phyloP scores from a whole-genome alignment of 176 grass and related monocot species.

The Rhynchospora breviuscula region DNA sequence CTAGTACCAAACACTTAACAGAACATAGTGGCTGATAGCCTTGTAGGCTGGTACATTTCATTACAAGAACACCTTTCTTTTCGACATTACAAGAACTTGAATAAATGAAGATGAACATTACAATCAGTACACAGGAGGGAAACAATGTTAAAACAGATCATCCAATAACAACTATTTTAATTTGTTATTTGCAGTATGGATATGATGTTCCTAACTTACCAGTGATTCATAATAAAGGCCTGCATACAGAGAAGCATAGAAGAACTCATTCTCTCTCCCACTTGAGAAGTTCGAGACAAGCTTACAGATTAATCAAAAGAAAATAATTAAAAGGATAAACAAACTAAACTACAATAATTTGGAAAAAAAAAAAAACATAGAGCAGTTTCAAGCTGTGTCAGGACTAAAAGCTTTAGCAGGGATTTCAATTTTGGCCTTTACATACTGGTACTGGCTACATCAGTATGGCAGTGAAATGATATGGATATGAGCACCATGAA shows the following conservation, averaged over 20 bases:
- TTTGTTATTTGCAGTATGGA: background rate
- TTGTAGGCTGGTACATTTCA: background rate
- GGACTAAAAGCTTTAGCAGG: background rate
- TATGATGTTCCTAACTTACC: slow-evolving; percentile 31
- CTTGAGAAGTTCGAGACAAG: slow-evolving; percentile 47
- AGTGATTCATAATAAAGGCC: slow-evolving; percentile 83
- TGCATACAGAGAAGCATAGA: slow-evolving; percentile 78
- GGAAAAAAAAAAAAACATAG: background rate
- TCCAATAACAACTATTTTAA: background rate
- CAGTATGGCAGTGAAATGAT: background rate
- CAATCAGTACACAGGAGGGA: background rate
- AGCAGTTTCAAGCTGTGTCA: background rate
- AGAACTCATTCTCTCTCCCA: slow-evolving; percentile 43
- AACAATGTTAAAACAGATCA: background rate
- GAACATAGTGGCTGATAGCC: background rate
- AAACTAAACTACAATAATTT: background rate
- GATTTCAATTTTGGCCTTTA: background rate
- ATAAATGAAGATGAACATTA: background rate
- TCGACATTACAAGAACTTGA: background rate
- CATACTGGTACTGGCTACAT: background rate
- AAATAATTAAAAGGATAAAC: slow-evolving; percentile 1
- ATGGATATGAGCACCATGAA: background rate
- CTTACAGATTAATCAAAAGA: slow-evolving; percentile 32
- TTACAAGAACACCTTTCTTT: background rate
- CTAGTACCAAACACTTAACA: background rate